Evolutionary conservation across 352 stramenopile genomes (phyloP), one percentile per base, ranked within the genome.

Genomic region (Pythium rhizo-oryzae): DNA sequence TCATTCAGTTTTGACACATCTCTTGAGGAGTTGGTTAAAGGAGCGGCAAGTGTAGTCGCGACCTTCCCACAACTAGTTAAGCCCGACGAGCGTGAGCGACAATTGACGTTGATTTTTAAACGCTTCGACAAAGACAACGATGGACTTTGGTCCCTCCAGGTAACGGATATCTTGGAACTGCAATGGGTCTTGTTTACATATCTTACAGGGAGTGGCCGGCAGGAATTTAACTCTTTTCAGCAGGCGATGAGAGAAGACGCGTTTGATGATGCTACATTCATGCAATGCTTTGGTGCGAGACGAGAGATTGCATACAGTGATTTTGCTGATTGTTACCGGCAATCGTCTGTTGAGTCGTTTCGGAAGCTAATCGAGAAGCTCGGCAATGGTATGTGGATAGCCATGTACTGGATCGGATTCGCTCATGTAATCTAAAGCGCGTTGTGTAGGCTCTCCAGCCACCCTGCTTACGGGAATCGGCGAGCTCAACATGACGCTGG

Each of bases 161-260:
- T 80, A 12, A 65, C n/a, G 35, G 2, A 13, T 41, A 15, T 11
- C 8, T 41, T 41, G 2, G 4, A 15, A 41, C 35, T 47, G 41
- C 41, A 8, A 4, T 7, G 15, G 41, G 7, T 11, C 37, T 18
- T 11, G 9, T 43, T 3, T 43, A 9, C 2, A 18, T 2, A 47
- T 21, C 15, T n/a, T 47, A n/a, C 41, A 19, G 0, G 21, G 41
- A 19, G 13, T 47, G 18, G 9, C 13, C 8, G 46, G 5, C 50
- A 86, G 73, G 77, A 90, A 28, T 92, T 90, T 55, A 92, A 92
- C 37, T 51, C 59, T 4, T 85, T 89, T 24, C 81, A 88, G 59
- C 81, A 90, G 64, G 72, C 79, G 1, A 63, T 85, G 9, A 61
- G 62, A 23, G 75, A 83, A 39, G 74, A 74, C 44, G 75, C 78